Base-by-base conservation (phyloP, 2,329 filamentous ascomycete species). In the Xylariaceae sp. region DNA sequence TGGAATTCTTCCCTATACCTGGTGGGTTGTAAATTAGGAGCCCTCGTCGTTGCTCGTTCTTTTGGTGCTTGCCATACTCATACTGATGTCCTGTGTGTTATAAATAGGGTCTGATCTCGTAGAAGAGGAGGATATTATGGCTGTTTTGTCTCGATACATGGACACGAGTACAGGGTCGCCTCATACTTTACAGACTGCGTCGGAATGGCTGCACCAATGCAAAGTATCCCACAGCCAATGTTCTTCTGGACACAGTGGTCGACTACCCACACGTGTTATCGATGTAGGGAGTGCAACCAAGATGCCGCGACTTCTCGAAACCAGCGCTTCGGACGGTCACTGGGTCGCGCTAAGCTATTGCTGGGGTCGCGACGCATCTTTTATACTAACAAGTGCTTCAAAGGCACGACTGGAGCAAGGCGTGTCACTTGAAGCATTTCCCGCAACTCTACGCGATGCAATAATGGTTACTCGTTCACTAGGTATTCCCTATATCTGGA, bases 301-400 rank as follows among this genome's bases (percentile, higher is more conserved):
- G n/a, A 24, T 2, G 5, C 36, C 36, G 3, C 13, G 36, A n/a
- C 20, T 39, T 6, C 13, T 39, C 20, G 36, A 39, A 21, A 39
- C 36, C 4, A 13, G 36, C 11, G 36, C 20, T 21, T 20, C 26
- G 3, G 36, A 26, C n/a, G 36, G 36, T 24, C 36, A 21, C 13
- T 39, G 36, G 36, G 36, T 21, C 6, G 36, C 36, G 6, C 36
- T 39, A n/a, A 39, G 36, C 36, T 39, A 39, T 21, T 39, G 36
- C 36, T 39, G 36, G 36, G 36, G 36, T 21, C 23, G 36, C 36
- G 36, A 39, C 36, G 26, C 36, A 15, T 39, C 36, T 20, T 39
- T 39, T 21, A 39, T 39, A 21, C 13, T 39, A 13, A 39, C 23
- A 11, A 20, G 23, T 9, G 13, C 16, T 11, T 21, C 35, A 3